Conservation (phyloP, 176 grass and related monocot genomes). For the Eleusine coracana region DNA sequence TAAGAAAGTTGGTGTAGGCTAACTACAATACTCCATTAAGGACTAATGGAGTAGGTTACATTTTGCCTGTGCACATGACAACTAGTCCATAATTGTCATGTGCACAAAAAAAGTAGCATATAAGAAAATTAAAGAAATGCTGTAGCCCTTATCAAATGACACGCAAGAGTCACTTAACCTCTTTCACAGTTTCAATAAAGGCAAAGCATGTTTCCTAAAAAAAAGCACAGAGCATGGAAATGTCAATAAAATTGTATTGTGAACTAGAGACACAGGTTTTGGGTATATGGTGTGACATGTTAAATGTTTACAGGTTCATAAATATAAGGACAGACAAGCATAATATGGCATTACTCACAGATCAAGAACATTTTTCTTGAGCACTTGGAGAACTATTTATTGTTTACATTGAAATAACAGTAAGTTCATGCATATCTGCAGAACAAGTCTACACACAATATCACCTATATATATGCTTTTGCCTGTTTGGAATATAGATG, state of each 20-base stretch:
- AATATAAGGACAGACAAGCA: constrained; percentile 16
- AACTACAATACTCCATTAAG: background rate
- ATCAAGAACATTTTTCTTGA: constrained; percentile 24
- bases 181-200: background rate
- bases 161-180: background rate
- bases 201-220: no score
- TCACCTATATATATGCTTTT: constrained; percentile 1
- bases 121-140: background rate
- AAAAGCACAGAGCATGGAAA: background rate
- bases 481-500: constrained; percentile 10
- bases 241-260: background rate
- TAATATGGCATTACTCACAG: constrained; percentile 21
- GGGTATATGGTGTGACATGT: background rate
- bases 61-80: background rate
- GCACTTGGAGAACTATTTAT: constrained; percentile 20
- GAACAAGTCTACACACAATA: constrained; percentile 25
- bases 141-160: background rate
- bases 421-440: constrained; percentile 10
- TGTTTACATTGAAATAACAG: constrained; percentile 6
- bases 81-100: background rate
- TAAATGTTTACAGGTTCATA: background rate
- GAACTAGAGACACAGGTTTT: background rate
- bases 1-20: background rate
- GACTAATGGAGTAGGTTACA: background rate
- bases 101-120: background rate